Conservation (phyloP, 2,329 filamentous ascomycete genomes). For the Aspergillus oerlinghausenensis region DNA sequence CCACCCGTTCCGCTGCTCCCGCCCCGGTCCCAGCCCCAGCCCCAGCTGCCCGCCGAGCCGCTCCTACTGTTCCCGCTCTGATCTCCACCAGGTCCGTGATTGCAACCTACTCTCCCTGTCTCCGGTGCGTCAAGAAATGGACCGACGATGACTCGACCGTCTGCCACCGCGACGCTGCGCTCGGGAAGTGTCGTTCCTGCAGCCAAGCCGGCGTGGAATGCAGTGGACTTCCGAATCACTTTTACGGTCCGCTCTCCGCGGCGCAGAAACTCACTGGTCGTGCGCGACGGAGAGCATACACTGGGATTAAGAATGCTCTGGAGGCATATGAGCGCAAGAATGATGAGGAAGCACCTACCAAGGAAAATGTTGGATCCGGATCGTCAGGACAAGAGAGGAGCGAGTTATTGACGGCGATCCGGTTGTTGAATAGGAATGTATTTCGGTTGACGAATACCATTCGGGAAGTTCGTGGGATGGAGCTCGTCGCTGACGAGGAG, state of each 20-base stretch:
- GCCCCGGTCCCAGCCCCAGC: too few species aligned
- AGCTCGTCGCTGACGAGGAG: not conserved
- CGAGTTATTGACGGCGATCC: not conserved
- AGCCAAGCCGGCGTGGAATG: not conserved
- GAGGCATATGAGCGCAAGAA: not conserved
- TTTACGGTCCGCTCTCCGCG: not conserved
- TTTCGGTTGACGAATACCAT: not conserved
- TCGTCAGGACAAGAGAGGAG: too few species aligned
- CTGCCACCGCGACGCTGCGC: not conserved
- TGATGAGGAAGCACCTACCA: not conserved
- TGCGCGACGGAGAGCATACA: not conserved
- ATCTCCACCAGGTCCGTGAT: not conserved
- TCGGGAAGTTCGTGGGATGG: not conserved
- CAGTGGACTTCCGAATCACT: not conserved
- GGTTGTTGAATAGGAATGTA: not conserved
- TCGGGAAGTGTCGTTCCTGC: not conserved
- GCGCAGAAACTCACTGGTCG: not conserved
- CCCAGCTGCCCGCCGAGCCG: too few species aligned
- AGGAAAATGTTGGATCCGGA: too few species aligned
- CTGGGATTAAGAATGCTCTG: not conserved
- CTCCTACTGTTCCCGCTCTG: too few species aligned
- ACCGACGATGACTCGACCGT: not conserved
- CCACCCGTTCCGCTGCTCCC: not conserved
- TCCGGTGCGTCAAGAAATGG: not conserved
- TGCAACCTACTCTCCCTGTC: too few species aligned